Conservation (phyloP, 2,329 filamentous ascomycete species). For the Lachnellula willkommii region DNA sequence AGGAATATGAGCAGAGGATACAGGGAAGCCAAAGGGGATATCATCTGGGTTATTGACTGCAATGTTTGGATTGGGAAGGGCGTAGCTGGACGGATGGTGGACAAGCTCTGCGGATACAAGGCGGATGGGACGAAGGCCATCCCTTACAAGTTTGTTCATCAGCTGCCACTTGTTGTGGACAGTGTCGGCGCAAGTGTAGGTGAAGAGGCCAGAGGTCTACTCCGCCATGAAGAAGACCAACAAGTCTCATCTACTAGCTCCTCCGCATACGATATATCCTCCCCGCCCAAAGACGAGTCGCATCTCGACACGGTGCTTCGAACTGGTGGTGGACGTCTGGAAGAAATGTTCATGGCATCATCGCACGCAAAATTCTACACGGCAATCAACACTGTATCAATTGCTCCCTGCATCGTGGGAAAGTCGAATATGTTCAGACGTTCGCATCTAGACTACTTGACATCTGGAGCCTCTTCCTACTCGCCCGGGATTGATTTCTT, state of each 20-base stretch:
- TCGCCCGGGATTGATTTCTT: conserved; percentile 82
- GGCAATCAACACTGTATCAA: conserved; percentile 86
- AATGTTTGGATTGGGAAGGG: conserved; percentile 87
- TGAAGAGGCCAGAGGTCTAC: conserved; percentile 22
- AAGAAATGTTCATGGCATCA: conserved; percentile 92
- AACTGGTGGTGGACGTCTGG: conserved; percentile 72
- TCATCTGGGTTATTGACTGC: conserved; percentile 93
- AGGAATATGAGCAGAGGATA: conserved; percentile 93
- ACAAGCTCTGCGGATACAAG: conserved; percentile 68
- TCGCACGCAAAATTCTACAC: conserved; percentile 96
- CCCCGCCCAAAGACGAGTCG: conserved; percentile 21
- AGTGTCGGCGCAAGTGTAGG: conserved; percentile 40
- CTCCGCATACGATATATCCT: conserved; percentile 29
- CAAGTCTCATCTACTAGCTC: conserved; percentile 29
- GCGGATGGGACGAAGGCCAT: conserved; percentile 44
- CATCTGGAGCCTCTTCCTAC: conserved; percentile 38
- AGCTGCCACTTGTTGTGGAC: conserved; percentile 86
- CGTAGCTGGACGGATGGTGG: conserved; percentile 82
- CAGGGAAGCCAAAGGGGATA: conserved; percentile 76
- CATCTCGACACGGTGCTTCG: conserved; percentile 22
- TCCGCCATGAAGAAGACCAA: conserved; percentile 9
- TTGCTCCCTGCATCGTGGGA: conserved; percentile 90
- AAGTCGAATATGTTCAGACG: conserved; percentile 99
- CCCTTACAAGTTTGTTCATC: conserved; percentile 89
- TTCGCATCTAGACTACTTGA: conserved; percentile 76